Base-by-base conservation (phyloP, 2,329 filamentous ascomycete species). In the Cadophora malorum region DNA sequence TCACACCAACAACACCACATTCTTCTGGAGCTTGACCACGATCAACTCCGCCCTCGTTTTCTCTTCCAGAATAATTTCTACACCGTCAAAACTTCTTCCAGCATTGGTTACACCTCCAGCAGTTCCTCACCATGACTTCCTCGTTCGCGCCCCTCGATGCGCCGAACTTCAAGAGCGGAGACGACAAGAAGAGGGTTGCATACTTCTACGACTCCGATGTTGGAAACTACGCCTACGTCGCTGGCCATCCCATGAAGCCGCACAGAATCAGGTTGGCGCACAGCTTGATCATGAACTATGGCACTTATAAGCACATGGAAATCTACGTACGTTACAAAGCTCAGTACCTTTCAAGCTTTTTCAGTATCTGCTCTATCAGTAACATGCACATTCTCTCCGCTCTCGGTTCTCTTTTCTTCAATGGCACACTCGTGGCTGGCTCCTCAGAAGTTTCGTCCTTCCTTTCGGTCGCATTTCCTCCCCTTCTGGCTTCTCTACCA, bases 171-270 rank as follows among this genome's bases (percentile, higher is more conserved):
- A 85, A 86, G 79, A 83, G 83, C 64, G 77, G 82, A 56, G 81
- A 81, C 31, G 82, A 83, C 74, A 86, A 86, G 78, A 97, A 96
- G 82, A 93, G 95, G 78, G 93, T 98, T 67, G 95, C 95, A 66
- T 98, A 98, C 82, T 98, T 98, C 81, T 98, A 98, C 85, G 95
- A 98, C 79, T 96, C 93, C 3, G 95, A 98, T 81, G 96, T 98
- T 78, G 95, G 95, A 72, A 98, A 98, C 81, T 98, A 97, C 83
- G 94, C 95, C 79, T 98, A 98, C 78, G 93, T 97, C 67, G 94
- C 93, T 70, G 94, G 93, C 23, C 96, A 99, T 83, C 96, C 96
- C 52, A 99, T 99, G 96, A 99, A 99, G 81, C 96, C 96, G 71
- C 97, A 97, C 87, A 91, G 96, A 25, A 90, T 99, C 76, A 93